phyloP scores from a whole-genome alignment of 768 basidiomycete genomes.

The Lactifluus subvellereus region DNA sequence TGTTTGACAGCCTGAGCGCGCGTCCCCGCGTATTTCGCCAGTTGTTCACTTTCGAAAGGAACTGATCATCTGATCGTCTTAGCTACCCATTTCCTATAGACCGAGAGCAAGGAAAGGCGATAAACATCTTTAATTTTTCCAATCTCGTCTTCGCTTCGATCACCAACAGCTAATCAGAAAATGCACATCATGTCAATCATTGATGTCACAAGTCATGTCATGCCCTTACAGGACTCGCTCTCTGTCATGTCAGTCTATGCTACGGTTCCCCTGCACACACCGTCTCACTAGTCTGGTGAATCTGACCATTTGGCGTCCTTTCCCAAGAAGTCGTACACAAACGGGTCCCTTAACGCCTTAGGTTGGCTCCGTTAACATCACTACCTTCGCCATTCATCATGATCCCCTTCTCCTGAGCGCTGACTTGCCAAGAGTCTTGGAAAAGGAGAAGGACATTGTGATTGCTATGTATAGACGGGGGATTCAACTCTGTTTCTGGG shows the following conservation, averaged over 20 bases:
- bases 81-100: no score
- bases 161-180: no score
- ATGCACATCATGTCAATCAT: background rate
- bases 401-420: background rate
- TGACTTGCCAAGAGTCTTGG: background rate
- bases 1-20: no score
- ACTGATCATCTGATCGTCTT: no score
- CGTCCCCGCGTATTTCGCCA: no score
- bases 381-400: background rate
- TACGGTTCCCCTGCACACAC: background rate
- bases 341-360: background rate
- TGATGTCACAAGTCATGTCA: background rate
- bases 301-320: background rate
- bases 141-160: no score
- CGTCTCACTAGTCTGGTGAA: background rate
- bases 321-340: background rate
- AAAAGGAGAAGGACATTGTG: background rate
- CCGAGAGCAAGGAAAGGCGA: no score
- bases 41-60: no score
- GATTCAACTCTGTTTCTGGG: background rate
- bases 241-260: background rate
- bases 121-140: no score
- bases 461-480: background rate
- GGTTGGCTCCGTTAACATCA: background rate
- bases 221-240: background rate